phyloP scores from a whole-genome alignment of 768 basidiomycete species.

The Mycena chlorophos region DNA sequence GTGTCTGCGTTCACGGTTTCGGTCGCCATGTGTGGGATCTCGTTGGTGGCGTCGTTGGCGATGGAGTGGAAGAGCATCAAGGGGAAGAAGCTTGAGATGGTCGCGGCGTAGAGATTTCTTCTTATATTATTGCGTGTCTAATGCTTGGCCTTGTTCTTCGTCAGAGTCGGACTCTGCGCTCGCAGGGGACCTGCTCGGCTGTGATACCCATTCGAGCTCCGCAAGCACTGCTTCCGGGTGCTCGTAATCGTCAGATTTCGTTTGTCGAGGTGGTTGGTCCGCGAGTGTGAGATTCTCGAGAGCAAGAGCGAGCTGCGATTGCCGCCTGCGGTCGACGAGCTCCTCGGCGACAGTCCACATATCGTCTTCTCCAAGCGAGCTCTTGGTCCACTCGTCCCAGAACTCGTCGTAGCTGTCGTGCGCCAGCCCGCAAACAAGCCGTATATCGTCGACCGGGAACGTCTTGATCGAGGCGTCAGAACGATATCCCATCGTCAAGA shows the following conservation, averaged over 20 bases:
- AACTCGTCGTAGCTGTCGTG: background rate
- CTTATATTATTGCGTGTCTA: too few relatives aligned
- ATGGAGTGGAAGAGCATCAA: constrained; percentile 17
- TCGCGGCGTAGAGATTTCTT: too few relatives aligned
- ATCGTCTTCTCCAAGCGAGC: background rate
- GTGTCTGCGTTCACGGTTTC: constrained; percentile 9
- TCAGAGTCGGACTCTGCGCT: too few relatives aligned
- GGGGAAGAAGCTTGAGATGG: constrained; percentile 7
- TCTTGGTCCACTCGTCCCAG: background rate
- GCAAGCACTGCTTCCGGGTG: too few relatives aligned
- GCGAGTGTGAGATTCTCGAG: too few relatives aligned
- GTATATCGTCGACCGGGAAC: background rate
- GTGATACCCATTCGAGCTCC: too few relatives aligned
- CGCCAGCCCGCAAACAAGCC: background rate
- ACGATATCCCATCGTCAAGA: background rate
- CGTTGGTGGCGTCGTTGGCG: constrained; percentile 2
- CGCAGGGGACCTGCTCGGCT: too few relatives aligned
- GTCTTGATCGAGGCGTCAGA: background rate
- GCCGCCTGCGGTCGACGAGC: background rate
- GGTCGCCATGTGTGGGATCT: constrained; percentile 1
- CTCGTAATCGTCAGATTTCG: too few relatives aligned
- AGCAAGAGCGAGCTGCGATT: too few relatives aligned
- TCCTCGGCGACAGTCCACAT: background rate
- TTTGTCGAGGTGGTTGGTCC: too few relatives aligned
- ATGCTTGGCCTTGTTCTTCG: too few relatives aligned